Evolutionary conservation across 352 stramenopile species (phyloP).

Genomic region (Globisporangium sylvaticum): DNA sequence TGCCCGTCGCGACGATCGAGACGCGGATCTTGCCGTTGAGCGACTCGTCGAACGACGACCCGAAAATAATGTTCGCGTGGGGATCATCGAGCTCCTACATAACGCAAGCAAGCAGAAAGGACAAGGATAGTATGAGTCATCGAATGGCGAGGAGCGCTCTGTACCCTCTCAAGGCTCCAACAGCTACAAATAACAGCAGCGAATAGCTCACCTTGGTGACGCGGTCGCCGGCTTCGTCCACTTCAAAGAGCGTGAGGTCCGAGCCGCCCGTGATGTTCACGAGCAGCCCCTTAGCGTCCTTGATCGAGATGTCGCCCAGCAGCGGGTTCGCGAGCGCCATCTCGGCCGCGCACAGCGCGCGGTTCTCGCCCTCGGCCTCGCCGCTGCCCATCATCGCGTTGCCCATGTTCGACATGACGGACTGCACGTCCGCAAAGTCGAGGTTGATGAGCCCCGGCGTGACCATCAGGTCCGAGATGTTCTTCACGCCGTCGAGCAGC

Average conservation of each 20-base stretch:
- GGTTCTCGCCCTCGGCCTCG: constrained; percentile 88
- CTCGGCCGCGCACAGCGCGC: constrained; percentile 79
- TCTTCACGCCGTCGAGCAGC: constrained; percentile 83
- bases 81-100: constrained; percentile 79
- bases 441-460: constrained; percentile 87
- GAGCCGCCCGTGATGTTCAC: constrained; percentile 94
- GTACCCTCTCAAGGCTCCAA: background rate
- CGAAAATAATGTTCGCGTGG: constrained; percentile 88
- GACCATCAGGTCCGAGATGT: constrained; percentile 88
- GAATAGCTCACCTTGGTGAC: constrained; percentile 50
- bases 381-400: constrained; percentile 91
- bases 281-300: constrained; percentile 91
- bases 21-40: constrained; percentile 80
- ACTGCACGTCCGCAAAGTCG: constrained; percentile 86
- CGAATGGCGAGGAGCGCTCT: background rate
- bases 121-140: background rate
- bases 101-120: background rate
- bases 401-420: constrained; percentile 86
- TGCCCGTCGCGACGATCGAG: constrained; percentile 85
- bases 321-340: constrained; percentile 84
- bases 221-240: constrained; percentile 83
- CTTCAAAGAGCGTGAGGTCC: constrained; percentile 92
- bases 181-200: background rate
- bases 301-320: constrained; percentile 87
- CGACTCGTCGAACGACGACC: constrained; percentile 81